Conservation (phyloP, 106 monocot genomes). For the Dendrobium chrysotoxum region DNA sequence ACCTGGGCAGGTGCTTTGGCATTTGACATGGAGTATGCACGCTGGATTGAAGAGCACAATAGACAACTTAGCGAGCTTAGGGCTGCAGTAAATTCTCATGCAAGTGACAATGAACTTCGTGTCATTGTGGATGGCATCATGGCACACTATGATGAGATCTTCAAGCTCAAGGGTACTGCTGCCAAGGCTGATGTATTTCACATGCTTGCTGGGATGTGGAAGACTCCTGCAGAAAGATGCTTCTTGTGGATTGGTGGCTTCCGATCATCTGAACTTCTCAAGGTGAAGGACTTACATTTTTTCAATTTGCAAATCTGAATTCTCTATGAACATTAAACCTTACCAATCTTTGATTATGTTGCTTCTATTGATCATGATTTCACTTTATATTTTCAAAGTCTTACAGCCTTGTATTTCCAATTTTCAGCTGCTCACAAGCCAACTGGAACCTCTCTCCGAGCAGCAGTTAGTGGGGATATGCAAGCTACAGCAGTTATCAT, state of each 20-base stretch:
- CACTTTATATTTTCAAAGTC: too few relatives aligned
- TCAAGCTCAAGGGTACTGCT: too few relatives aligned
- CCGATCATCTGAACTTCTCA: too few relatives aligned
- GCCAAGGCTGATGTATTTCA: too few relatives aligned
- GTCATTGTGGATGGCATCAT: conserved; percentile 40
- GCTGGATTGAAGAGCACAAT: conserved; percentile 57
- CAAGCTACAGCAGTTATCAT: conserved; percentile 56
- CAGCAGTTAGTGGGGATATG: conserved; percentile 54
- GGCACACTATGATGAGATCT: conserved; percentile 4
- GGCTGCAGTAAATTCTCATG: conserved; percentile 46
- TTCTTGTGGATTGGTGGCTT: too few relatives aligned
- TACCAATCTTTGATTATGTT: too few relatives aligned
- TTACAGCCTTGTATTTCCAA: too few relatives aligned
- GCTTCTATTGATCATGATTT: too few relatives aligned
- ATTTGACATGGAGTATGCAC: conserved; percentile 46
- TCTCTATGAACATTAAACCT: too few relatives aligned
- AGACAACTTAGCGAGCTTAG: conserved; percentile 49
- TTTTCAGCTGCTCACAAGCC: conserved; percentile 19
- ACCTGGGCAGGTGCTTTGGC: conserved; percentile 34
- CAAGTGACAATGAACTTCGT: conserved; percentile 42
- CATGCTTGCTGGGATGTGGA: too few relatives aligned
- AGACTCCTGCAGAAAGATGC: too few relatives aligned
- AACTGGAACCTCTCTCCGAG: conserved; percentile 70
- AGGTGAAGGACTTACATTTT: conserved; percentile 19
- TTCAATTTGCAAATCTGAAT: too few relatives aligned